Conservation (phyloP, 2,329 filamentous ascomycete genomes). For the Scedosporium boydii region DNA sequence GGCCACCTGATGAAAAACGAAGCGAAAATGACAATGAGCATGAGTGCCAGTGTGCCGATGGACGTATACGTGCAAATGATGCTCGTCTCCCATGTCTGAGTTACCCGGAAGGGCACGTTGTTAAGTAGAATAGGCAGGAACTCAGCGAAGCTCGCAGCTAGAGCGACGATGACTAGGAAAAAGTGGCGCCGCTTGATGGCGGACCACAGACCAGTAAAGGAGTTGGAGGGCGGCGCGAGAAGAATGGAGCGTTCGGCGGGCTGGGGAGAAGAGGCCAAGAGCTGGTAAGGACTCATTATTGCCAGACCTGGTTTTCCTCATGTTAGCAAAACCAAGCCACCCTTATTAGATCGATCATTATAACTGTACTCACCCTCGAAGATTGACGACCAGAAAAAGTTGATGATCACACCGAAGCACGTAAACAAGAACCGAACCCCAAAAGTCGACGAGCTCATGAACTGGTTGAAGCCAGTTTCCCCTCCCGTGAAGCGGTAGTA, state of each 20-base stretch:
- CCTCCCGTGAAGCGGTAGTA: constrained; percentile 24
- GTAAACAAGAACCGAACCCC: constrained; percentile 34
- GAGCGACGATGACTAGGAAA: constrained; percentile 29
- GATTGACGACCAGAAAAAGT: constrained; percentile 30
- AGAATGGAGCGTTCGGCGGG: constrained; percentile 27
- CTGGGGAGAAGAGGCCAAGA: constrained; percentile 25
- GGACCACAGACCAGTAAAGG: constrained; percentile 32
- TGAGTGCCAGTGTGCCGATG: constrained; percentile 27
- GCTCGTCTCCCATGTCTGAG: constrained; percentile 28
- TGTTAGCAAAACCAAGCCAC: neutral
- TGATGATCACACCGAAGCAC: constrained; percentile 27
- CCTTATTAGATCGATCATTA: no score
- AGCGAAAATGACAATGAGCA: constrained; percentile 28
- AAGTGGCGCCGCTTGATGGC: constrained; percentile 24
- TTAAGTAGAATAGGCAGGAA: constrained; percentile 38
- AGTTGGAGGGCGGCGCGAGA: constrained; percentile 31
- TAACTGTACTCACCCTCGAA: constrained; percentile 22
- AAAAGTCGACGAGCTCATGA: constrained; percentile 29
- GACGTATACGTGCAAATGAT: constrained; percentile 27
- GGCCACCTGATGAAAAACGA: constrained; percentile 34
- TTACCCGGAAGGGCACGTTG: constrained; percentile 36
- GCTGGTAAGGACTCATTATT: constrained; percentile 31
- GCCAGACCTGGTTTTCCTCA: constrained; percentile 26
- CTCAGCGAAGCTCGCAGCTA: constrained; percentile 36
- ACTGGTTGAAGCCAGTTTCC: constrained; percentile 17